phyloP scores from a whole-genome alignment of 1,284 basidiomycete species.

The Paramarasmius palmivorus region DNA sequence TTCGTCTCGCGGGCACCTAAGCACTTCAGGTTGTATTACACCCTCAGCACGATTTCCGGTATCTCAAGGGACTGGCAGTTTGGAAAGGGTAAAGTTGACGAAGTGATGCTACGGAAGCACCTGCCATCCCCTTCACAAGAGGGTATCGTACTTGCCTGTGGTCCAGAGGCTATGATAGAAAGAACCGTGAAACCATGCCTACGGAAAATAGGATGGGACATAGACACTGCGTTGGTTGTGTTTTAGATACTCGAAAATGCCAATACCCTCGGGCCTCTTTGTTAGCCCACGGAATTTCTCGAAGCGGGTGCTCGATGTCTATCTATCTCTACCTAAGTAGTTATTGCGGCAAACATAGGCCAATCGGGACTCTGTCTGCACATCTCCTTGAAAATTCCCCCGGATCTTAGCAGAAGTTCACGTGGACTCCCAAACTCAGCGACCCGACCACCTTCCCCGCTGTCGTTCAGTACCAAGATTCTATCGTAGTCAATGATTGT shows the following conservation, averaged over 20 bases:
- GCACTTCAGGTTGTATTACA: slow-evolving; percentile 50
- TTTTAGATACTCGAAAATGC: too few species aligned
- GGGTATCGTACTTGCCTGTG: slow-evolving; percentile 53
- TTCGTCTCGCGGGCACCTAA: slow-evolving; percentile 27
- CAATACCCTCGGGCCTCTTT: neutral
- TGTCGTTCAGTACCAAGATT: slow-evolving; percentile 76
- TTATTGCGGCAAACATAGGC: slow-evolving; percentile 32
- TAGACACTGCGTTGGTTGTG: too few species aligned
- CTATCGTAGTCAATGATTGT: slow-evolving; percentile 82
- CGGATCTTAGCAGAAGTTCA: slow-evolving; percentile 55
- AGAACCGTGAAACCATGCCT: neutral
- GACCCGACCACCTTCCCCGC: too few species aligned
- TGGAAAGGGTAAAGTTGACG: slow-evolving; percentile 44
- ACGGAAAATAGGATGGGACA: too few species aligned
- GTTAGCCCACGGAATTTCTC: too few species aligned
- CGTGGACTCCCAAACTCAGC: slow-evolving; percentile 73
- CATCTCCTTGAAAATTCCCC: slow-evolving; percentile 70
- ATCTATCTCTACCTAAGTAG: too few species aligned
- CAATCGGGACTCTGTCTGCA: slow-evolving; percentile 69
- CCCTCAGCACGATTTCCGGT: slow-evolving; percentile 33
- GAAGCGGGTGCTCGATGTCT: too few species aligned
- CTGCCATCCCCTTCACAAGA: slow-evolving; percentile 40
- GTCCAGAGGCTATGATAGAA: slow-evolving; percentile 47
- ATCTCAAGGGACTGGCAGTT: slow-evolving; percentile 39
- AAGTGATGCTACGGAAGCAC: slow-evolving; percentile 38